phyloP scores from a whole-genome alignment of 257 asterid species.

The Solanum corneliomulleri region DNA sequence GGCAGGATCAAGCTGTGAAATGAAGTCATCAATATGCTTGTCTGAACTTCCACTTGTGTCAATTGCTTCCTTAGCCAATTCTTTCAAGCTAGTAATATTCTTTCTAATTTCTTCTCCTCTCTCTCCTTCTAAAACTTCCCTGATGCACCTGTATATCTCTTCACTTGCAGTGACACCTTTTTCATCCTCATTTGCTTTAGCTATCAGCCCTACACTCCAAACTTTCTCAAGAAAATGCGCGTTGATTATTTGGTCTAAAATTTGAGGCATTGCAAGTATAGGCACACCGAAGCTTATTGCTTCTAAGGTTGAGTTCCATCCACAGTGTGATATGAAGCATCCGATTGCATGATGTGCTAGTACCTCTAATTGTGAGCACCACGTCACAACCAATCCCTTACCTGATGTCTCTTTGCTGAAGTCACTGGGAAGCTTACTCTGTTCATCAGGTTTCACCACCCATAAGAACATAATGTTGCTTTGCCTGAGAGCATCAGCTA shows the following conservation, averaged over 20 bases:
- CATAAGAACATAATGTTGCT: constrained; percentile 29
- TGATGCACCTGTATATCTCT: constrained; percentile 27
- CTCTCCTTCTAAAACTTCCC: constrained; percentile 22
- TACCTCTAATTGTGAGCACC: constrained; percentile 49
- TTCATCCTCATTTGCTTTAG: constrained; percentile 12
- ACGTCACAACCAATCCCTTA: constrained; percentile 32
- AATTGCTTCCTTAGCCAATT: constrained; percentile 29
- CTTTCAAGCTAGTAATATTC: constrained; percentile 22
- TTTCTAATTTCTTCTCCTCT: constrained; percentile 20
- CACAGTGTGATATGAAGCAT: constrained; percentile 47
- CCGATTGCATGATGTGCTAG: constrained; percentile 34
- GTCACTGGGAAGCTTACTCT: constrained; percentile 18
- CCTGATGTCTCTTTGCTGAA: constrained; percentile 13
- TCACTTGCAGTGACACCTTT: constrained; percentile 14
- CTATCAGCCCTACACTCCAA: constrained; percentile 33
- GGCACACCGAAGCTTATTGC: constrained; percentile 42
- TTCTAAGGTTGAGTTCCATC: constrained; percentile 50
- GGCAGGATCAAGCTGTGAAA: constrained; percentile 9
- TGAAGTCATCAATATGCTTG: constrained; percentile 22
- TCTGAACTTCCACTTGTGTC: constrained; percentile 43
- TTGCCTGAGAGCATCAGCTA: constrained; percentile 25
- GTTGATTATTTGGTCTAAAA: constrained; percentile 39
- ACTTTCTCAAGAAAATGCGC: constrained; percentile 42
- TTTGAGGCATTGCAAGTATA: constrained; percentile 45
- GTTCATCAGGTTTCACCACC: constrained; percentile 48